These are phyloP conservation scores for Saccharomyces eubayanus DNA, from an alignment of 805 yeast genomes.

Conservation along the genomic window DNA sequence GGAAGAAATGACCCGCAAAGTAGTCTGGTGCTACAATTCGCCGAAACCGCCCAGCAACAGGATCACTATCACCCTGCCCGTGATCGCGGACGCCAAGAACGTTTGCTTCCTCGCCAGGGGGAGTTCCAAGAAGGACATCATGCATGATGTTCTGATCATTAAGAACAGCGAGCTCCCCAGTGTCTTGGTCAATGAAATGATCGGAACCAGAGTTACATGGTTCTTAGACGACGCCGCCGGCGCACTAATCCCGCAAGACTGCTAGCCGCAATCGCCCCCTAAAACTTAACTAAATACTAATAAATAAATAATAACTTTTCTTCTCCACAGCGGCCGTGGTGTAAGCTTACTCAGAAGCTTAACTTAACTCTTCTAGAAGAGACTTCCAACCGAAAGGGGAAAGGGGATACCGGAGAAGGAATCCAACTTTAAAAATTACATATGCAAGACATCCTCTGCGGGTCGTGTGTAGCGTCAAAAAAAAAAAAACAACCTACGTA, in stretches of 20 bases:
- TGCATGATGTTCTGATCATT: slow-evolving; percentile 55
- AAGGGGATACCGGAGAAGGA: not conserved
- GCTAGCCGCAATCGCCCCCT: not conserved
- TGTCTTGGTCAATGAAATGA: slow-evolving; percentile 56
- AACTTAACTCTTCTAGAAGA: not conserved
- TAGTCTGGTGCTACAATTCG: slow-evolving; percentile 62
- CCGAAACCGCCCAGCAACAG: slow-evolving; percentile 90
- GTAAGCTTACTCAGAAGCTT: not conserved
- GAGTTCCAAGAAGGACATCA: slow-evolving; percentile 61
- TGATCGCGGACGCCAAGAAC: slow-evolving; percentile 36
- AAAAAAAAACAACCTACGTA: not conserved
- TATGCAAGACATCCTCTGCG: not conserved
- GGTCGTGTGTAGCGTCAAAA: not conserved
- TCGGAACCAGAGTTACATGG: slow-evolving; percentile 55
- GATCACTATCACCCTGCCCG: slow-evolving; percentile 76
- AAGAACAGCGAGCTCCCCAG: slow-evolving; percentile 50
- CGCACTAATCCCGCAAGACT: slow-evolving; percentile 39
- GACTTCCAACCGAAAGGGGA: not conserved
- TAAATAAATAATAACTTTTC: not conserved
- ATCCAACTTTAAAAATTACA: not conserved
- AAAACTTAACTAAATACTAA: not conserved
- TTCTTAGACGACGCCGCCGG: slow-evolving; percentile 73
- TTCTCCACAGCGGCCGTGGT: not conserved
- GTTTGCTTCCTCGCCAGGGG: slow-evolving; percentile 85
- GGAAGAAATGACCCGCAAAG: slow-evolving; percentile 38